Base-by-base conservation (phyloP, 352 stramenopile species). In the Elongisporangium undulatum region DNA sequence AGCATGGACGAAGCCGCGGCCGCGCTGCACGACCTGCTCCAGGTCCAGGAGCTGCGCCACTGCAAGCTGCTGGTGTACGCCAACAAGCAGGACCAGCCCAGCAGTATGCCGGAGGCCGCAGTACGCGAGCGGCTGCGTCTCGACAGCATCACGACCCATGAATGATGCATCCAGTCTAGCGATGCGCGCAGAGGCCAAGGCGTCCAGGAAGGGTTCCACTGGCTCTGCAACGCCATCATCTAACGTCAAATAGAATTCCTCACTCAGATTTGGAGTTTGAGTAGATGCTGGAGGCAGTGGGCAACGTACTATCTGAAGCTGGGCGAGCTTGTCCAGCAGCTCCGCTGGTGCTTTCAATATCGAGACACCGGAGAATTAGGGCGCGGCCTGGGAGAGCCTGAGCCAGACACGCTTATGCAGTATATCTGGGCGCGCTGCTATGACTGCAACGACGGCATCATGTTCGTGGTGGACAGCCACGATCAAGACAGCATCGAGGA, bases 61-160 rank as follows among this genome's bases (percentile, higher is more conserved):
- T 45, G 34, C 34, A 45, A 45, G 13, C 48, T 86, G 49, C 72
- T 86, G 8, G 64, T 86, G 49, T 72, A 74, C 49, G 69, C 74
- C 20, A 86, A 84, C 68, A 84, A 86, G 24, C 77, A 86, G 45
- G 77, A 86, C 49, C 55, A 71, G 10, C 67, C 67, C 1, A 54
- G 56, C 5, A 70, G 67, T 21, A 55, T 82, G 59, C 65, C 58
- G 13, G 51, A 61, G 0, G 39, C 74, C 7, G 72, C 79, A 50
- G 34, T 45, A 45, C 34, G 34, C 12, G 34, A 45, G 34, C 9
- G 34, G 17, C 34, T 45, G 10, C 34, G 34, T 17, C 34, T 45
- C 10, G 34, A 45, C 34, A 45, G 34, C 17, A 10, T 45, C 5
- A 10, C 13, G 2, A 45, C 34, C 1, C 34, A 45, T 15, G 1